A percentile compares a stretch with the other conserved stretches of the same genome.
Conservation (phyloP, 2,329 filamentous ascomycete genomes). For the Calonectria naviculata region DNA sequence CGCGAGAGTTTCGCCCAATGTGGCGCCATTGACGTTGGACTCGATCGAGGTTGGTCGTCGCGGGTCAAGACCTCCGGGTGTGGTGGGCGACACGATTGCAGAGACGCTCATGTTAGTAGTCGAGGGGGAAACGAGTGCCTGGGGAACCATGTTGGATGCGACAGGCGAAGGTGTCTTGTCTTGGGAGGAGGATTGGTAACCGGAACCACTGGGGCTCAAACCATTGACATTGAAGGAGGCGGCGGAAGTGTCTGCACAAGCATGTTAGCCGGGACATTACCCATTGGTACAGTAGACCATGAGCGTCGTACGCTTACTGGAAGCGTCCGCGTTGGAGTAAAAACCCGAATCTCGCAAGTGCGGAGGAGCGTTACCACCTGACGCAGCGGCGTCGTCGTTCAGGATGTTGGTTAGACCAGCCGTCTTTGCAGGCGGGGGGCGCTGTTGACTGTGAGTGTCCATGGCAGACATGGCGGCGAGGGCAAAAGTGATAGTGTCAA, state of each 20-base stretch:
- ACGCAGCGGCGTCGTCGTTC: constrained; percentile 47
- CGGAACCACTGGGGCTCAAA: constrained; percentile 55
- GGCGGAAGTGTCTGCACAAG: constrained; percentile 49
- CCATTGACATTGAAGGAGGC: constrained; percentile 52
- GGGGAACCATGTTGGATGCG: constrained; percentile 60
- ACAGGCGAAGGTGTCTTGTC: constrained; percentile 74
- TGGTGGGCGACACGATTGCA: constrained; percentile 72
- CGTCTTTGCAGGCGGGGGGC: constrained; percentile 45
- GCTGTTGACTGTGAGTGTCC: constrained; percentile 42
- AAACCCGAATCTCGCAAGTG: constrained; percentile 56
- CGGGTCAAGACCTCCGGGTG: constrained; percentile 53
- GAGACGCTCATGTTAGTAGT: constrained; percentile 73
- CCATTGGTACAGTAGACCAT: constrained; percentile 24
- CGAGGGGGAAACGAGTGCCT: constrained; percentile 65
- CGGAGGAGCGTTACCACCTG: constrained; percentile 41
- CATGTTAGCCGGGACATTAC: constrained; percentile 30
- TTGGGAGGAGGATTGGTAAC: constrained; percentile 61
- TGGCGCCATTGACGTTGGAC: constrained; percentile 42
- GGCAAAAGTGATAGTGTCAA: constrained; percentile 6
- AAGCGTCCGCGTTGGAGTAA: constrained; percentile 55
- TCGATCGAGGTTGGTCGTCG: constrained; percentile 55
- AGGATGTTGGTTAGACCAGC: constrained; percentile 53
- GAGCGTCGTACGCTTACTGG: constrained; percentile 54
- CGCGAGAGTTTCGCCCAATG: constrained; percentile 49
- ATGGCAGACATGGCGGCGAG: constrained; percentile 32